Base-by-base conservation (phyloP, 1,284 basidiomycete species). In the Cerioporus squamosus region DNA sequence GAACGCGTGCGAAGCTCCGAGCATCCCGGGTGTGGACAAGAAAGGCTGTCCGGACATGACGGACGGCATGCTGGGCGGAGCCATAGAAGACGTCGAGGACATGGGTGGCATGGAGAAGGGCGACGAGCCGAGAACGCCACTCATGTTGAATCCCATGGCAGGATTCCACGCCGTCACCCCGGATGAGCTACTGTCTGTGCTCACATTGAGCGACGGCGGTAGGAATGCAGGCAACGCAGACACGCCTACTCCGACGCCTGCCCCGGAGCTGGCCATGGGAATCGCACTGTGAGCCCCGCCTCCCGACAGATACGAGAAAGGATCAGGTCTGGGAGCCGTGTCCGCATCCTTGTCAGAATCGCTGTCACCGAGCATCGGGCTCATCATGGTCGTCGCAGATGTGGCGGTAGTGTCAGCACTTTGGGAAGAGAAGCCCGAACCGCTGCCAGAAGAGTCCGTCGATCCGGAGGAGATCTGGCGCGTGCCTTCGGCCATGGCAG, bases 261-360 rank as follows among this genome's bases (percentile, higher is more conserved):
- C 22, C 23, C n/a, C 40, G 22, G 22, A 15, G 15, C 33, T 33
- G 31, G 31, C 3, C 38, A 17, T 22, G 6, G 33, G 9, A 20
- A 7, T 7, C 2, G 43, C 33, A 7, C 56, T 33, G 7, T 22
- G 9, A 31, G 5, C 12, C 2, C 38, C 26, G 10, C 56, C 57
- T 2, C 56, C 38, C 4, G 66, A 51, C 51, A 70, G 53, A 63
- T 72, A 70, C 12, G 63, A 59, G 53, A 72, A 72, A 5, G 69
- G 68, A 44, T 69, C 68, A 8, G 20, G 43, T 17, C 10, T 53
- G 14, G 44, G 44, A 9, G 26, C 26, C 26, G 26, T 9, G 26
- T 29, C 26, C 26, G 26, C 26, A 9, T 29, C 26, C 26, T 29
- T 29, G 26, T 29, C 26, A 29, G 6, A 6, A 22, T 31, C 23